Conservation (phyloP, 768 basidiomycete genomes). For the Mycena epipterygia region DNA sequence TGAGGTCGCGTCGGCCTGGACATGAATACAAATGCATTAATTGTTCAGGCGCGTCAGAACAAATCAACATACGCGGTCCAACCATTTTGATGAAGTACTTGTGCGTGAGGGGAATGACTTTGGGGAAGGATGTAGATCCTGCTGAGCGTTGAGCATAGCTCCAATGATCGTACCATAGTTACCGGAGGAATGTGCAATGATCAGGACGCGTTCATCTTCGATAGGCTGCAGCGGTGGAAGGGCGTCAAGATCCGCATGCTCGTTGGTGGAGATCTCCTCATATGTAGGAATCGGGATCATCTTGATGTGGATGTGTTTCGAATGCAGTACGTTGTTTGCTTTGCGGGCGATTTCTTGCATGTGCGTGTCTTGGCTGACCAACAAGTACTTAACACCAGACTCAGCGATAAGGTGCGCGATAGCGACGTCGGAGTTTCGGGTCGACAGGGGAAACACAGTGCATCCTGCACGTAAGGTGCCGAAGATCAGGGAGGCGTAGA, state of each 20-base stretch:
- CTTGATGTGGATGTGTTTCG: background rate
- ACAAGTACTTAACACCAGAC: constrained; percentile 7
- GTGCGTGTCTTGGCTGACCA: constrained; percentile 11
- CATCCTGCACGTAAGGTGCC: background rate
- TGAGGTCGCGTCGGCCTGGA: too few relatives aligned
- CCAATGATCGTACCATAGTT: background rate
- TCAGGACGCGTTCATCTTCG: constrained; percentile 3
- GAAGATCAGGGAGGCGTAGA: constrained; percentile 7
- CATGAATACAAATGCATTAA: too few relatives aligned
- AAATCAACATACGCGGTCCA: background rate
- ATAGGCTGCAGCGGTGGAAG: constrained; percentile 16
- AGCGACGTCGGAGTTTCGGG: background rate
- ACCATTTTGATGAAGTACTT: background rate
- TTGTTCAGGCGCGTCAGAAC: background rate
- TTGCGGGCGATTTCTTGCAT: constrained; percentile 13
- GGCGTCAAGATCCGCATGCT: background rate
- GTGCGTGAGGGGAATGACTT: constrained; percentile 14
- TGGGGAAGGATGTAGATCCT: constrained; percentile 24
- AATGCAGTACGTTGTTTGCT: background rate
- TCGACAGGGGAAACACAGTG: background rate
- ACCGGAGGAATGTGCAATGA: constrained; percentile 20
- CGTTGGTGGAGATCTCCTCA: background rate
- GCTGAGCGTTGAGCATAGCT: background rate
- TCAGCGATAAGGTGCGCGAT: constrained; percentile 7
- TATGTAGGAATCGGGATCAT: constrained; percentile 1